A percentile compares a stretch with the other conserved stretches of the same genome.
Evolutionary conservation across 164 flowering plant genomes (phyloP).

Genomic region (Kingdonia uniflora): DNA sequence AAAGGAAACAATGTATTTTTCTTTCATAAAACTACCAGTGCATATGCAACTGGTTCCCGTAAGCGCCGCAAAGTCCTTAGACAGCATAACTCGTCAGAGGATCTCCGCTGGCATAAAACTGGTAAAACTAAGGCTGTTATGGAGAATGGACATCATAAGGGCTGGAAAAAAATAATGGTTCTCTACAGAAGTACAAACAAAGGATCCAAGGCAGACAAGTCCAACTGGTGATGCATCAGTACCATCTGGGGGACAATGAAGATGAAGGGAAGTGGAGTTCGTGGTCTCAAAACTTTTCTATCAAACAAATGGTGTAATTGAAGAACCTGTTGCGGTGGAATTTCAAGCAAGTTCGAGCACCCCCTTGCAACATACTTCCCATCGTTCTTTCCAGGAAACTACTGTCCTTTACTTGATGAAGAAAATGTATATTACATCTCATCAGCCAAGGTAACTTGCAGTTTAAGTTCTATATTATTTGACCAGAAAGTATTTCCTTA

Average conservation of each 20-base stretch:
- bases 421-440: too few relatives aligned
- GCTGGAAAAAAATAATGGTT: constrained; percentile 96
- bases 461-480: too few relatives aligned
- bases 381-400: too few relatives aligned
- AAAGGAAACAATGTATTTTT: too few relatives aligned
- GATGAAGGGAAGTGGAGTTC: constrained; percentile 80
- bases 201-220: constrained; percentile 78
- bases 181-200: constrained; percentile 42
- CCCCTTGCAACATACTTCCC: too few relatives aligned
- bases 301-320: constrained; percentile 55
- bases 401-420: too few relatives aligned
- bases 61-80: constrained; percentile 91
- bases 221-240: constrained; percentile 97
- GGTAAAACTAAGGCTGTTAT: constrained; percentile 84
- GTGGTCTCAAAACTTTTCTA: constrained; percentile 77
- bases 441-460: too few relatives aligned
- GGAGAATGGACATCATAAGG: constrained; percentile 63
- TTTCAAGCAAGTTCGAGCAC: too few relatives aligned
- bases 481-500: too few relatives aligned
- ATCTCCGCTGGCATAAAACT: constrained; percentile 97
- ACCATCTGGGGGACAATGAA: constrained; percentile 82
- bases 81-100: constrained; percentile 48
- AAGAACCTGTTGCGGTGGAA: constrained; percentile 43
- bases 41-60: constrained; percentile 79
- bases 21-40: constrained; percentile 84